A percentile compares a stretch with the other conserved stretches of the same genome.
Evolutionary conservation across 371 early-diverging fungal genomes (phyloP).

Genomic region (Chytridium lagenaria): DNA sequence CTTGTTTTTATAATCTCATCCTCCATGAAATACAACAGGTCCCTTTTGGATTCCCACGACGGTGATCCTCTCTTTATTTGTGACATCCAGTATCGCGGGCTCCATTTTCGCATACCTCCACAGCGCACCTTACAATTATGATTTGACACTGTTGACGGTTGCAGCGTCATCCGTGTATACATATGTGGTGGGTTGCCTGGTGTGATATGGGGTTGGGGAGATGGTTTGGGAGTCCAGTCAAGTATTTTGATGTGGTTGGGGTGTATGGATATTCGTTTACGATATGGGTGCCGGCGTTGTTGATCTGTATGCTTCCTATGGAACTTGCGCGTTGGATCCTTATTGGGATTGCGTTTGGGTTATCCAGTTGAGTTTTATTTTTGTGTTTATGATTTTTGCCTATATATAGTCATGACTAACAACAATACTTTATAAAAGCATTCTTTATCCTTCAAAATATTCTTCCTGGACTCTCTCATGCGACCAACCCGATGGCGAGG

Average conservation of each 20-base stretch:
- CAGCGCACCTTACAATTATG: conserved; percentile 64
- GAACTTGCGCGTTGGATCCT: conserved; percentile 71
- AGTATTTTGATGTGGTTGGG: conserved; percentile 78
- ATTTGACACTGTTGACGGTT: conserved; percentile 80
- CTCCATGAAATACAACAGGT: conserved; percentile 50
- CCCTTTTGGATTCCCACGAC: conserved; percentile 97
- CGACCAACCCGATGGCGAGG: conserved; percentile 67
- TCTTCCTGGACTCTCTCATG: conserved; percentile 67
- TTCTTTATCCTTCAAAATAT: conserved; percentile 39
- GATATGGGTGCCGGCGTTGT: conserved; percentile 89
- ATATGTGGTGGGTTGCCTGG: conserved; percentile 75
- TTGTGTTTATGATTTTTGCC: conserved; percentile 29
- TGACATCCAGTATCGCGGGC: conserved; percentile 84
- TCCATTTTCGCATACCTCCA: conserved; percentile 77
- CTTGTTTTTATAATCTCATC: background rate
- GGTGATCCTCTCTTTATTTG: conserved; percentile 89
- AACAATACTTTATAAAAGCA: background rate
- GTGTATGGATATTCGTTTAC: conserved; percentile 92
- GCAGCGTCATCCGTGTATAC: conserved; percentile 82
- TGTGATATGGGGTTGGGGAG: conserved; percentile 78
- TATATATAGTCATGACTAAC: background rate
- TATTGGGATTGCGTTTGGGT: conserved; percentile 63
- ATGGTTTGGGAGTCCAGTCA: conserved; percentile 78
- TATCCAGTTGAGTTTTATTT: conserved; percentile 53
- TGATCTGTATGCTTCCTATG: conserved; percentile 70